phyloP scores from a whole-genome alignment of 768 basidiomycete species.

The Lentinula boryana region DNA sequence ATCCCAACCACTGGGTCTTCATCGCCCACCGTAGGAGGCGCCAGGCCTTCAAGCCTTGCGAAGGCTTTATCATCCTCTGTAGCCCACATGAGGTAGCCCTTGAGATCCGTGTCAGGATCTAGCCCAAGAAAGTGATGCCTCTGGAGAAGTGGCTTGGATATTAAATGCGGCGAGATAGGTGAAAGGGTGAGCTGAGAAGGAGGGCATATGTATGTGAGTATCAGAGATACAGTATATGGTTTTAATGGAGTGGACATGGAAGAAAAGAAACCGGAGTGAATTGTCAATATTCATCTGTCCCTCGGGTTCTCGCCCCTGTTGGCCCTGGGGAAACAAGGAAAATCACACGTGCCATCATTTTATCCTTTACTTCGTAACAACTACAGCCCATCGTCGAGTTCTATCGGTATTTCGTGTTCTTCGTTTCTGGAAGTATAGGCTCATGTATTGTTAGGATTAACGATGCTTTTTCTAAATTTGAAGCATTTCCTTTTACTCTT shows the following conservation, averaged over 20 bases:
- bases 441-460: background rate
- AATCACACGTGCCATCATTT: slow-evolving; percentile 4
- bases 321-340: background rate
- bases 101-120: slow-evolving; percentile 34
- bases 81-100: slow-evolving; percentile 68
- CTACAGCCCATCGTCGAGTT: slow-evolving; percentile 15
- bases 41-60: slow-evolving; percentile 42
- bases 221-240: slow-evolving; percentile 33
- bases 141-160: slow-evolving; percentile 54
- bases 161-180: slow-evolving; percentile 53
- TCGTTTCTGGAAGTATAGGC: background rate
- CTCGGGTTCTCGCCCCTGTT: background rate
- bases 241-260: slow-evolving; percentile 16
- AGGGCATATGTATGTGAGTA: slow-evolving; percentile 55
- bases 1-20: slow-evolving; percentile 12
- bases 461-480: background rate
- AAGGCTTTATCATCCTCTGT: slow-evolving; percentile 28
- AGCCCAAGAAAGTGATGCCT: slow-evolving; percentile 62
- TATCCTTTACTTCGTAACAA: slow-evolving; percentile 22
- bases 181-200: slow-evolving; percentile 34
- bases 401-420: background rate
- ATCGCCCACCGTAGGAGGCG: slow-evolving; percentile 20
- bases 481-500: background rate
- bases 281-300: background rate
- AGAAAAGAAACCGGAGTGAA: background rate